phyloP scores from a whole-genome alignment of 768 basidiomycete genomes.

The Dictyophora rubrovolvata region DNA sequence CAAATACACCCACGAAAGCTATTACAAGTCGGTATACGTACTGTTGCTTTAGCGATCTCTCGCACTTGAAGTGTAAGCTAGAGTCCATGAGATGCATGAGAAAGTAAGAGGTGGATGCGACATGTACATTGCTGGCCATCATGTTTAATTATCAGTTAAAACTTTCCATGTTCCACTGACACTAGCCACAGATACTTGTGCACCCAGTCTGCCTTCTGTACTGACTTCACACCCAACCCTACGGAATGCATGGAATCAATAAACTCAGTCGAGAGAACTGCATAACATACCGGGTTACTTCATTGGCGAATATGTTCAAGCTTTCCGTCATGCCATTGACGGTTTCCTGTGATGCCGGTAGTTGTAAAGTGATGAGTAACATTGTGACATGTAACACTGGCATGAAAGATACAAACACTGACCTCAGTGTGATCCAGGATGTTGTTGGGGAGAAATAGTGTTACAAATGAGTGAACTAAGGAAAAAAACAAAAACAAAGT shows the following conservation, averaged over 20 bases:
- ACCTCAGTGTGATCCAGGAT: too few relatives aligned
- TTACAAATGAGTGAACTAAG: too few relatives aligned
- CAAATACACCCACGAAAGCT: neutral
- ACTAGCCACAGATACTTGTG: slow-evolving; percentile 86
- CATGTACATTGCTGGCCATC: slow-evolving; percentile 77
- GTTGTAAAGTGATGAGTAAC: too few relatives aligned
- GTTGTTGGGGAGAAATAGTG: too few relatives aligned
- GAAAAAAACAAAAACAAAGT: too few relatives aligned
- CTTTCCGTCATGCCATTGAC: too few relatives aligned
- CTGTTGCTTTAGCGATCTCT: slow-evolving; percentile 87
- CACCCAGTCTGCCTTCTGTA: slow-evolving; percentile 90
- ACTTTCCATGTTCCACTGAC: slow-evolving; percentile 98
- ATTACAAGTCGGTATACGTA: slow-evolving; percentile 27
- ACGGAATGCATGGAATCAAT: neutral
- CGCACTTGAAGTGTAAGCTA: slow-evolving; percentile 89
- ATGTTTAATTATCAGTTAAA: slow-evolving; percentile 90
- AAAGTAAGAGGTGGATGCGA: neutral
- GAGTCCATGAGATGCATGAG: slow-evolving; percentile 4
- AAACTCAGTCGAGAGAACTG: neutral
- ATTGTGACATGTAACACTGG: too few relatives aligned
- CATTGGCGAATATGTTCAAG: too few relatives aligned
- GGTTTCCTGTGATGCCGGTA: slow-evolving; percentile 38
- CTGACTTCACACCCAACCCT: slow-evolving; percentile 95
- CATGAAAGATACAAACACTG: too few relatives aligned
- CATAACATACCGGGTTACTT: slow-evolving; percentile 30